Base-by-base conservation (phyloP, 169 alveolate genomes). In the Plasmodium cynomolgi region DNA sequence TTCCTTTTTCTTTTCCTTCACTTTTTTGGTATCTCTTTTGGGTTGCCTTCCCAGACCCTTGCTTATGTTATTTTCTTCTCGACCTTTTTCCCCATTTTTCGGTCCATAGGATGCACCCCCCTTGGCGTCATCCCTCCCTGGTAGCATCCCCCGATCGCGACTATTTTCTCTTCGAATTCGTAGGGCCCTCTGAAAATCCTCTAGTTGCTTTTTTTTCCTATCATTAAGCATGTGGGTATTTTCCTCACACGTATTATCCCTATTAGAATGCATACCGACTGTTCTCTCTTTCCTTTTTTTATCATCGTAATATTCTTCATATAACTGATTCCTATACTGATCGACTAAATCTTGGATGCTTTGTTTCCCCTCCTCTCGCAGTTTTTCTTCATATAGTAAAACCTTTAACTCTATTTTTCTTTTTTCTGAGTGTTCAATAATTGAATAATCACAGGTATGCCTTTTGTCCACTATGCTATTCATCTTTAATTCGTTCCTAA, bases 151-250 rank as follows among this genome's bases (percentile, higher is more conserved):
- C 20, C 77, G 15, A 41, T 50, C 80, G 23, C 68, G 23, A 23
- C 71, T 68, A 1, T 82, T 62, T 2, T 91, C 84, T 37, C 75
- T 91, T 47, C 84, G 73, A 81, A 91, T 91, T 73, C 62, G 83
- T 41, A 91, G 39, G 58, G 68, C 73, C 58, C 62, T 81, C 77
- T 91, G 77, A 47, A 91, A 91, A 72, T 91, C 75, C 84, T 91
- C 81, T 44, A 91, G 17, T 82, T 91, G 95, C n/a, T 26, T 91
- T 47, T 75, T 91, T 39, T 91, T 91, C 62, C 50, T 91, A 68
- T 91, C 95, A 91, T 82, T 91, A 81, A 81, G 86, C 74, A 81
- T 91, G 58, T 91, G 95, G 13, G 84, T 91, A 83, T 91, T 91
- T 74, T 91, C 95, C 54, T 91, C 84, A 13, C 85, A 17, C 4